These are phyloP conservation scores for Phialophora expanda DNA, from an alignment of 2,329 filamentous ascomycete genomes.

Conservation along the genomic window DNA sequence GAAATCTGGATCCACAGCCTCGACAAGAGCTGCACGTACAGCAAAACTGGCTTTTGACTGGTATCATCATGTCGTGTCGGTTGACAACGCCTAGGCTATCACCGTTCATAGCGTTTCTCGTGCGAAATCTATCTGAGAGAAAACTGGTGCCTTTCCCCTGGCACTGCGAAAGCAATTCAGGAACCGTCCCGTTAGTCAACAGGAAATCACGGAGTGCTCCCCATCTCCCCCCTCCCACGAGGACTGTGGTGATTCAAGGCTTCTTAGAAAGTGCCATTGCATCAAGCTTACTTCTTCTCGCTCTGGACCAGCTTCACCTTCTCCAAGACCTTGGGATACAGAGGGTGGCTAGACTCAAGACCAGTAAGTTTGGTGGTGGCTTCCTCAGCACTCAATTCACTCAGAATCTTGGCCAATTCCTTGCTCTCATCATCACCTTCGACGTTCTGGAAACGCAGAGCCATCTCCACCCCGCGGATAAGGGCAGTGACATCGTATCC, in stretches of 20 bases:
- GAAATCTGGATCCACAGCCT: not conserved
- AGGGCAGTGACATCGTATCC: constrained; percentile 75
- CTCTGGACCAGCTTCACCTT: constrained; percentile 82
- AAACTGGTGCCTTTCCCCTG: not conserved
- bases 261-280: not conserved
- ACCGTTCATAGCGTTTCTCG: not conserved
- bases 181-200: not conserved
- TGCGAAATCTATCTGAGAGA: constrained; percentile 5
- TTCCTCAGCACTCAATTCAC: constrained; percentile 71
- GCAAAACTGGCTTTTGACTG: not conserved
- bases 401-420: constrained; percentile 85
- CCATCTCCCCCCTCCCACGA: not conserved
- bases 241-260: not conserved
- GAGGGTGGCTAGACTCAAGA: constrained; percentile 74
- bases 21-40: not conserved
- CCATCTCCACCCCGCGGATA: constrained; percentile 84
- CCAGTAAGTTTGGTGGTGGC: constrained; percentile 83
- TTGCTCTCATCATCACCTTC: constrained; percentile 87
- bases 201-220: not conserved
- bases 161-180: not conserved
- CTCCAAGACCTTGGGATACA: constrained; percentile 75
- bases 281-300: constrained; percentile 46
- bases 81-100: not conserved
- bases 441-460: constrained; percentile 93
- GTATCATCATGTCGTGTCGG: not conserved